Evolutionary conservation across 208 protist genomes (phyloP).

Genomic region (Trypanosoma scelopori): DNA sequence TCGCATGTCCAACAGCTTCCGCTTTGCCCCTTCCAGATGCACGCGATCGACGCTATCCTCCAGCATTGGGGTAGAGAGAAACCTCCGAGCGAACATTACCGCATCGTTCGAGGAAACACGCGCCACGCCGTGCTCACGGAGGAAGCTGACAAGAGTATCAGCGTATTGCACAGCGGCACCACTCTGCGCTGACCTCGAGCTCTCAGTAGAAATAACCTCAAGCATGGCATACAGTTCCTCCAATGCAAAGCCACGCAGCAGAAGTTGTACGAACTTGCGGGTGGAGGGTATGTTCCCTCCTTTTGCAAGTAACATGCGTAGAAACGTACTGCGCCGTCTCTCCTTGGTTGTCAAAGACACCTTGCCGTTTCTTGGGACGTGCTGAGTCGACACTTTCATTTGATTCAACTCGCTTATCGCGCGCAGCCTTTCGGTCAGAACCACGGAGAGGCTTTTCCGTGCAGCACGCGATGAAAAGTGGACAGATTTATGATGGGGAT

Average conservation of each 20-base stretch:
- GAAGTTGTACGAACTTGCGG: constrained; percentile 37
- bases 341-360: neutral
- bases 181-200: constrained; percentile 50
- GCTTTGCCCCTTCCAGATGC: constrained; percentile 16
- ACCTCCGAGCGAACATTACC: constrained; percentile 23
- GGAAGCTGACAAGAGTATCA: constrained; percentile 61
- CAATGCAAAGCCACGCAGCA: constrained; percentile 64
- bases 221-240: constrained; percentile 75
- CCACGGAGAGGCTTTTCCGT: neutral
- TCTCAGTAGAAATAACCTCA: constrained; percentile 61
- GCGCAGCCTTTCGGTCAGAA: constrained; percentile 5
- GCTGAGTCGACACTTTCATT: constrained; percentile 1
- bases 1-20: constrained; percentile 18
- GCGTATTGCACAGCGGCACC: constrained; percentile 62
- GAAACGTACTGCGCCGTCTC: constrained; percentile 51
- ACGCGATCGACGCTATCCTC: neutral
- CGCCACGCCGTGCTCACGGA: constrained; percentile 55
- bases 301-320: constrained; percentile 61
- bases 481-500: neutral
- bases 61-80: constrained; percentile 8
- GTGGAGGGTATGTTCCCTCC: constrained; percentile 30
- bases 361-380: neutral
- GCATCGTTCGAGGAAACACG: constrained; percentile 50
- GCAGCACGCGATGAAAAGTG: neutral
- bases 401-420: neutral